Percentiles rank a stretch among this genome's conserved stretches.
Conservation (phyloP, 192 early-diverging fungal species). For the Backusella tarrabulga region DNA sequence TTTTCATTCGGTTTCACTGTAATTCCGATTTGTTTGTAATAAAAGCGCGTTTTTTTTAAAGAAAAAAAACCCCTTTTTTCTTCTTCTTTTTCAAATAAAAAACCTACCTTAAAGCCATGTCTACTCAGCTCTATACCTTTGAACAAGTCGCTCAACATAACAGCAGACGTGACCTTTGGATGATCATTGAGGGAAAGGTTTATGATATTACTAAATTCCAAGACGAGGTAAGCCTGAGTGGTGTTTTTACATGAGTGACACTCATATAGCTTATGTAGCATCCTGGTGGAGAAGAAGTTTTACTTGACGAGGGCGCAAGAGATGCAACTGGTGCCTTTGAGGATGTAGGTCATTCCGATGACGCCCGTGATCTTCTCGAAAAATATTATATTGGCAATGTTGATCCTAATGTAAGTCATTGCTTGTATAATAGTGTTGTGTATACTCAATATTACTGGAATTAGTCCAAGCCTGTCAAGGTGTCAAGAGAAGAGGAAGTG, state of each 20-base stretch:
- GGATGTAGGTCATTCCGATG: slow-evolving; percentile 95
- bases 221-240: slow-evolving; percentile 55
- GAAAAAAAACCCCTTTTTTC: too few relatives aligned
- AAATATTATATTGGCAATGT: slow-evolving; percentile 74
- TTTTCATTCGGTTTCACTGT: neutral
- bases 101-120: slow-evolving; percentile 8
- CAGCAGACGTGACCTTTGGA: slow-evolving; percentile 74
- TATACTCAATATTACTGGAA: neutral
- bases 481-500: neutral
- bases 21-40: neutral
- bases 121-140: slow-evolving; percentile 22
- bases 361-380: slow-evolving; percentile 84
- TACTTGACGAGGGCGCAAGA: slow-evolving; percentile 86
- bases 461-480: slow-evolving; percentile 32
- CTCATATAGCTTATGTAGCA: slow-evolving; percentile 58
- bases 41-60: neutral
- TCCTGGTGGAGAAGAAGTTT: slow-evolving; percentile 98
- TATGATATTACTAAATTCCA: slow-evolving; percentile 78
- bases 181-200: slow-evolving; percentile 76
- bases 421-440: too few relatives aligned
- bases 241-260: neutral
- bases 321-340: slow-evolving; percentile 95
- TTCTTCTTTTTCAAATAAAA: too few relatives aligned
- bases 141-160: slow-evolving; percentile 65
- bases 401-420: slow-evolving; percentile 47